Evolutionary conservation across 2,329 filamentous ascomycete genomes (phyloP), one percentile per base, ranked within the genome.

Genomic region (Xylaria sp.): DNA sequence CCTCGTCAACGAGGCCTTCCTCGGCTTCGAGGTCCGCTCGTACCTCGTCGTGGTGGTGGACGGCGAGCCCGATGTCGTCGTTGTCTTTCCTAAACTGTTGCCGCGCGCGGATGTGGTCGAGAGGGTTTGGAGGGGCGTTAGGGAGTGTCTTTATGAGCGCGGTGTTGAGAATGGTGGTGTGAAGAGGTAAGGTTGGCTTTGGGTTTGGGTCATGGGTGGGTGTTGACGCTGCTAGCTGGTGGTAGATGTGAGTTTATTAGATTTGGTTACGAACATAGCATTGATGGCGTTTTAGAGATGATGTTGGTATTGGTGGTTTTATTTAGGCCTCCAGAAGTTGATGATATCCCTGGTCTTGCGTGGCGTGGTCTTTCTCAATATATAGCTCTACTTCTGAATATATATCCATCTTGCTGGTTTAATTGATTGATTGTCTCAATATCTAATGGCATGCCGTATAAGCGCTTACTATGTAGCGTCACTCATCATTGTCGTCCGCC

Each of bases 1-100:
- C 65, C 89, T 98, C 63, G 92, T 99, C 60, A 94, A 98, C 79
- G 96, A 99, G 83, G 96, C 94, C 3, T 98, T 98, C 81, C 89
- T 89, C 66, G 94, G 94, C 0, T 97, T 98, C 76, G 93, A 94
- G 81, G 94, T 98, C 42, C 84, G 91, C 48, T 97, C 95, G 77
- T 98, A 97, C 77, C 83, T 99, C 9, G 89, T 93, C 4, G 92
- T 98, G 35, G 91, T 98, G 62, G 93, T 98, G 21, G 92, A 97
- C 74, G 94, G 91, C 1, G 95, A 98, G 81, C 88, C 91, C 63
- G 91, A 96, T 72, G 87, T 97, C 4, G 92, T 98, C 0, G 95
- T 99, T n/a, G 94, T 98, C 2, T 99, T 99, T 79, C 95, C 95
- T 2, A 87, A 87, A 65, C 81, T 97, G 72, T 78, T 98, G 70